Percentiles rank a stretch among this genome's conserved stretches.
These are phyloP conservation scores for Aspergillus indologenus DNA, from an alignment of 495 filamentous ascomycete species.

Conservation along the genomic window DNA sequence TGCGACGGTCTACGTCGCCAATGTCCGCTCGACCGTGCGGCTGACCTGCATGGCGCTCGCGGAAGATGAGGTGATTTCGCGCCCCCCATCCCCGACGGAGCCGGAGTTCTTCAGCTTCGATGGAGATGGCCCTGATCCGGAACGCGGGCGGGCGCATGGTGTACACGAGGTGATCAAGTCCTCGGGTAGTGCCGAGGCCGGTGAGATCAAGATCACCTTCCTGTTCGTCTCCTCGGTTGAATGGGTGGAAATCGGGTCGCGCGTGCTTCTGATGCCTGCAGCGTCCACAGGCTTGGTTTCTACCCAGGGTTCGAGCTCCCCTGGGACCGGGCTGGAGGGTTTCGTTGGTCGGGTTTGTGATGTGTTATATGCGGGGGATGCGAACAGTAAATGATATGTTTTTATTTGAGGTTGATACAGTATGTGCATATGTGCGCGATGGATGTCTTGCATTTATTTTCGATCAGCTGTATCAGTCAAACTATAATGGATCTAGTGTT, in stretches of 20 bases:
- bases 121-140: constrained; percentile 48
- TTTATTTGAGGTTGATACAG: no score
- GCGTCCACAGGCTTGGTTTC: constrained; percentile 37
- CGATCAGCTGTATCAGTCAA: no score
- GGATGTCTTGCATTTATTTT: no score
- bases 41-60: constrained; percentile 54
- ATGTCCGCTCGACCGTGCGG: constrained; percentile 75
- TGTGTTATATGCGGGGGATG: constrained; percentile 27
- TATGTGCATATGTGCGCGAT: no score
- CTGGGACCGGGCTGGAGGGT: constrained; percentile 43
- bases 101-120: constrained; percentile 67
- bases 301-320: constrained; percentile 20
- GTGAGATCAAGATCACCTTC: constrained; percentile 65
- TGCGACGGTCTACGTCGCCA: constrained; percentile 81
- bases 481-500: no score
- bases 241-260: constrained; percentile 79
- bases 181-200: constrained; percentile 24
- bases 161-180: constrained; percentile 21
- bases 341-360: constrained; percentile 47
- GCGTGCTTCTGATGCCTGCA: constrained; percentile 74
- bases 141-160: constrained; percentile 27
- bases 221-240: constrained; percentile 73
- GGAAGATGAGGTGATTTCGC: constrained; percentile 31
- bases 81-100: constrained; percentile 30
- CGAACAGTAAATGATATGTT: no score